Conservation (phyloP, 345 rosid species). For the Salix viminalis region DNA sequence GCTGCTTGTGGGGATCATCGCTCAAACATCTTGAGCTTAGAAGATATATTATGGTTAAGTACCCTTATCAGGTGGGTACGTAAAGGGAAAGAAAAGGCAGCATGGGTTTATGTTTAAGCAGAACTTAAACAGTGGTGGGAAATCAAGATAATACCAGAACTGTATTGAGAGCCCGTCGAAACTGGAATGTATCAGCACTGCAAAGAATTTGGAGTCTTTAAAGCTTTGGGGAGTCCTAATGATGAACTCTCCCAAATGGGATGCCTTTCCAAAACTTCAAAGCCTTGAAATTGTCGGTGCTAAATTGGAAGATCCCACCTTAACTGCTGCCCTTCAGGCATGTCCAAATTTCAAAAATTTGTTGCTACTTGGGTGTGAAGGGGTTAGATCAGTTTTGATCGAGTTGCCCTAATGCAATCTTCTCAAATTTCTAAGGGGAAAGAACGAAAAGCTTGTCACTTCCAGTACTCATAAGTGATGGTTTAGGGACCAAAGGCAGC, state of each 20-base stretch:
- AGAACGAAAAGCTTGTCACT: too few relatives aligned
- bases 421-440: too few relatives aligned
- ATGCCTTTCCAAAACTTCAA: too few relatives aligned
- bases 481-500: constrained; percentile 16
- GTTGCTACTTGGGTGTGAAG: constrained; percentile 78
- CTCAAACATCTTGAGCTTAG: constrained; percentile 77
- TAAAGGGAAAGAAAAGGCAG: too few relatives aligned
- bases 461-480: neutral
- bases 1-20: constrained; percentile 34
- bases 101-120: too few relatives aligned
- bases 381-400: constrained; percentile 56
- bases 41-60: constrained; percentile 19
- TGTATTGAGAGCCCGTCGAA: constrained; percentile 52
- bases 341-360: constrained; percentile 65
- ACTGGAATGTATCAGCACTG: constrained; percentile 60
- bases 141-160: constrained; percentile 12
- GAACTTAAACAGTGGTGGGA: too few relatives aligned
- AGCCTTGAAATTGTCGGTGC: too few relatives aligned
- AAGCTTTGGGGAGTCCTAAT: constrained; percentile 93
- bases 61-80: too few relatives aligned
- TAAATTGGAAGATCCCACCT: constrained; percentile 19
- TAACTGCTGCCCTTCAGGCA: constrained; percentile 58
- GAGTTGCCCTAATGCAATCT: constrained; percentile 34
- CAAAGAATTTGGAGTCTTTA: constrained; percentile 68
- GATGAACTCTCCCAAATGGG: constrained; percentile 64